These are phyloP conservation scores for Monosporascus sp. DNA, from an alignment of 2,329 filamentous ascomycete genomes.

Conservation along the genomic window DNA sequence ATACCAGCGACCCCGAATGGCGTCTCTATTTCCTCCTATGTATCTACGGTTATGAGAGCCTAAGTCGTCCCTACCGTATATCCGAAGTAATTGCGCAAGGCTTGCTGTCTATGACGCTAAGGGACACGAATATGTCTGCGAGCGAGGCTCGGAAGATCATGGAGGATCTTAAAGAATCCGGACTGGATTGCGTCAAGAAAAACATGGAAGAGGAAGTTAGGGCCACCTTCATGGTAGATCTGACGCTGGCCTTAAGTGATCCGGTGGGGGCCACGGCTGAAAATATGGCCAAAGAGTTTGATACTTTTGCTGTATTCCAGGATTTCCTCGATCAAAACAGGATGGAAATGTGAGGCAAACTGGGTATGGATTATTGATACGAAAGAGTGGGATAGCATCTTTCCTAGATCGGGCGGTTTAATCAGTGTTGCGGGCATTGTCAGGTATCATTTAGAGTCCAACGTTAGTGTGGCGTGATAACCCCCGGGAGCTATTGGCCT, in stretches of 20 bases:
- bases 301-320: conserved; percentile 28
- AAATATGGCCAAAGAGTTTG: conserved; percentile 28
- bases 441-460: too few species aligned
- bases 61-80: conserved; percentile 31
- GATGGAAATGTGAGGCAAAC: background rate
- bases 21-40: conserved; percentile 33
- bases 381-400: too few species aligned
- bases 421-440: too few species aligned
- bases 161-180: conserved; percentile 21
- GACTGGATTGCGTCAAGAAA: conserved; percentile 10
- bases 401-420: too few species aligned
- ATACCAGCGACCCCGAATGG: conserved; percentile 24
- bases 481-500: too few species aligned
- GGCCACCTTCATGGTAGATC: conserved; percentile 32
- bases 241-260: conserved; percentile 30
- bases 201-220: conserved; percentile 22
- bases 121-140: conserved; percentile 25
- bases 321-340: conserved; percentile 22
- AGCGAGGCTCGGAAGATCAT: conserved; percentile 26
- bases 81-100: conserved; percentile 29
- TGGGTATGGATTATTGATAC: too few species aligned
- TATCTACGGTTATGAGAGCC: conserved; percentile 32
- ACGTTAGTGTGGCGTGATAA: too few species aligned
- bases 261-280: conserved; percentile 29
- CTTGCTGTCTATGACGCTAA: conserved; percentile 31